These are phyloP conservation scores for Colletotrichum sp. DNA, from an alignment of 2,329 filamentous ascomycete species.

Conservation along the genomic window DNA sequence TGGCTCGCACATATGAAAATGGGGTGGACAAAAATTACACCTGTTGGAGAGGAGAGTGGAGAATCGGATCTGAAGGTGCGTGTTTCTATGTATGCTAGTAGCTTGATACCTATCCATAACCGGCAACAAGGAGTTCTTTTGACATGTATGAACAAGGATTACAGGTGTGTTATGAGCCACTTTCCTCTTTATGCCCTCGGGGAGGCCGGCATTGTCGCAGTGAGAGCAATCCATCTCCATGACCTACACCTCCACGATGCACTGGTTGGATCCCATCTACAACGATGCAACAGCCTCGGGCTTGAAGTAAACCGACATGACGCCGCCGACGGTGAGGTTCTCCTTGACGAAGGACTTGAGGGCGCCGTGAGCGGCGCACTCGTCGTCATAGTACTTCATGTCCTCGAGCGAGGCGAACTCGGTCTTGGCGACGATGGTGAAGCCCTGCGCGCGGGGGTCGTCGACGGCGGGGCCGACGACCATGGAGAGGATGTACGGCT, in stretches of 20 bases:
- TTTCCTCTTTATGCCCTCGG: background rate
- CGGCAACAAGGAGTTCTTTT: constrained; percentile 1
- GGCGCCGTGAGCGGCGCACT: constrained; percentile 46
- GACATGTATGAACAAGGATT: background rate
- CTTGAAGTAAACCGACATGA: constrained; percentile 47
- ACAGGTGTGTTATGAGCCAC: background rate
- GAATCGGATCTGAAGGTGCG: background rate
- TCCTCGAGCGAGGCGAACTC: constrained; percentile 70
- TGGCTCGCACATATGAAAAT: background rate
- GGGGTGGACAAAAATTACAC: background rate
- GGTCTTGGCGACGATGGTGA: constrained; percentile 66
- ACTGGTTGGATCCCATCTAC: background rate
- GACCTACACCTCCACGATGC: background rate
- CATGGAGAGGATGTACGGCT: constrained; percentile 70
- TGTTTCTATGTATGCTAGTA: constrained; percentile 5
- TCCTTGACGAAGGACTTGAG: constrained; percentile 41
- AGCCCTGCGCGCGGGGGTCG: constrained; percentile 68
- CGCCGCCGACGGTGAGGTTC: constrained; percentile 37
- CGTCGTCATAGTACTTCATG: constrained; percentile 72
- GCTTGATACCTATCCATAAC: constrained; percentile 19
- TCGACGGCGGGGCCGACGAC: constrained; percentile 57
- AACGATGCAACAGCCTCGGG: constrained; percentile 29
- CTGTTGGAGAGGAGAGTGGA: background rate
- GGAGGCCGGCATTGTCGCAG: background rate
- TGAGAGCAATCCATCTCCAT: background rate